Base-by-base conservation (phyloP, 768 basidiomycete genomes). In the Hemileccinum rubropunctum region DNA sequence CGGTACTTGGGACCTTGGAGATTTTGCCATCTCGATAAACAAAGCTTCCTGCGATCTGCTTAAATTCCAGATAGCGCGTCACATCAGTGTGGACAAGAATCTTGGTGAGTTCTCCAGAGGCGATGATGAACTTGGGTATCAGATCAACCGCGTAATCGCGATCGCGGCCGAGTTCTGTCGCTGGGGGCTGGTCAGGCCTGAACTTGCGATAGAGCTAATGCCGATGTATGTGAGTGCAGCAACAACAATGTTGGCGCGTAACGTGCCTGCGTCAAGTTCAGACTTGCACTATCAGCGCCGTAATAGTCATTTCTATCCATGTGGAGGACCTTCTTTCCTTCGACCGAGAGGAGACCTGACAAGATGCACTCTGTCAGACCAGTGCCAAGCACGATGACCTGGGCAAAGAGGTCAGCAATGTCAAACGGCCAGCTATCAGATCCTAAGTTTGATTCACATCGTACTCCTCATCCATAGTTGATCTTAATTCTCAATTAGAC, bases 221-320 rank as follows among this genome's bases (percentile, higher is more conserved):
- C 46, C 26, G 53, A 63, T 59, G 47, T 44, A 48, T 43, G 45
- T 68, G 52, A 64, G 58, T 41, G 42, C 20, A 50, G 21, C 28
- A 49, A 23, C 30, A 36, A 49, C n/a, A 2, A 43, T 39, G 43
- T 44, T 50, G 47, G 48, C 39, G 53, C 38, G 45, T 53, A 50
- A 42, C 79, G 58, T 63, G 91, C 95, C 84, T 99, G 97, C 17
- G 94, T 97, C 61, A 99, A 72, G 75, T 98, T 99, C 69, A 98
- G 75, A 75, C 90, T 93, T 40, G 97, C 97, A 64, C 91, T 90
- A 65, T 98, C 97, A 48, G 91, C 97, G 39, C 97, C 97, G 55
- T 99, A 99, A 73, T 99, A 99, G 71, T 99, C 95, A 64, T 98
- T 98, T 63, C 92, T 79, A 72, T 95, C 94, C 81, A 97, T 98